phyloP scores from a whole-genome alignment of 805 yeast genomes.

The Zygotorulaspora sp. region DNA sequence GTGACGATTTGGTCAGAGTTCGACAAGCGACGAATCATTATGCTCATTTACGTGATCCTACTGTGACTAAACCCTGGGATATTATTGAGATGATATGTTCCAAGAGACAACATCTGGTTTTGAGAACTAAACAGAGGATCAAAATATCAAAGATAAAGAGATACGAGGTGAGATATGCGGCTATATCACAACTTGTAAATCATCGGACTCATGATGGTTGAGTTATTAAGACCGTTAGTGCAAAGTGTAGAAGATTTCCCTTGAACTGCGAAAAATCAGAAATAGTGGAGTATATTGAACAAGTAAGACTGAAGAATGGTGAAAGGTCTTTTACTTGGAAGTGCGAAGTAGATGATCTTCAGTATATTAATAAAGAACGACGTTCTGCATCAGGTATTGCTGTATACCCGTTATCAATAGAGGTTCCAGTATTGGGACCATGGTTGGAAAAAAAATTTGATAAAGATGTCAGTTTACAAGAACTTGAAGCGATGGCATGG shows the following conservation, averaged over 20 bases:
- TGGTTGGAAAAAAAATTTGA: conserved; percentile 6
- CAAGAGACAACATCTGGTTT: neutral
- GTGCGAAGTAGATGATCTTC: conserved; percentile 7
- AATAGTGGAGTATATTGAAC: neutral
- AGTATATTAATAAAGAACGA: conserved; percentile 5
- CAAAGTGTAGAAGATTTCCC: conserved; percentile 2
- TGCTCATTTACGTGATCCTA: conserved; percentile 1
- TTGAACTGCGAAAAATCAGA: neutral
- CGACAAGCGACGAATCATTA: conserved; percentile 1
- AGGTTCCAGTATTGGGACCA: conserved; percentile 8
- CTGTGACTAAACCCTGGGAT: neutral
- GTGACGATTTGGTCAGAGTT: conserved; percentile 1
- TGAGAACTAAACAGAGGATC: conserved; percentile 1
- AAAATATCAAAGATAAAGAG: neutral
- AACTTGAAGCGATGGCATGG: conserved; percentile 13
- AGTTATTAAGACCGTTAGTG: neutral
- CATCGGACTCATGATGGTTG: conserved; percentile 4
- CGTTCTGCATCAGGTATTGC: conserved; percentile 6
- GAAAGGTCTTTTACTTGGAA: conserved; percentile 7
- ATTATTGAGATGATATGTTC: conserved; percentile 1
- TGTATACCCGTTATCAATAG: conserved; percentile 4
- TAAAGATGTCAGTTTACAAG: conserved; percentile 2
- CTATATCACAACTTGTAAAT: neutral
- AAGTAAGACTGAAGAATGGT: neutral
- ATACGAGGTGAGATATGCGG: too few relatives aligned